Evolutionary conservation across 495 filamentous ascomycete genomes (phyloP), one percentile per base, ranked within the genome.

Genomic region (Lophiostoma macrostomum): DNA sequence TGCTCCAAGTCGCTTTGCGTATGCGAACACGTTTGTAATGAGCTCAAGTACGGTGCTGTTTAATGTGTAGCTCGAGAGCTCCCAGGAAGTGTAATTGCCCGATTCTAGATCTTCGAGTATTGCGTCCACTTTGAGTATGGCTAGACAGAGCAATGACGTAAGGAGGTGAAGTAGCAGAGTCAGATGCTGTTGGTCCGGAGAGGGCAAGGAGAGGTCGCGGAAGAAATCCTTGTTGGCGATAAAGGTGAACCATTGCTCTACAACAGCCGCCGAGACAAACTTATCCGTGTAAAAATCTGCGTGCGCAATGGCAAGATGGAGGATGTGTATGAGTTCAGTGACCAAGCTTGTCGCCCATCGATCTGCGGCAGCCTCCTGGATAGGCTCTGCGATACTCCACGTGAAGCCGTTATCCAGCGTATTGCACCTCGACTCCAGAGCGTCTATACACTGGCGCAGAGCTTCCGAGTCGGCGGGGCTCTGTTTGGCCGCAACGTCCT

Each of bases 241-340:
- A 14, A 52, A 56, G 37, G 20, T 39, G 37, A 60, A 60, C 60
- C 60, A 64, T 45, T 77, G 71, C 5, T 85, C 66, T 5, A 94
- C 61, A 12, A 82, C 68, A 11, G 74, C 70, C 2, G 80, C 73
- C 13, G 80, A 76, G n/a, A 83, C 78, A 16, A 81, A 73, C 3
- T 69, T 61, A 4, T 73, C 74, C 4, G 76, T 66, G 35, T 37
- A 31, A 4, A 57, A 42, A 30, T 87, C 83, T 37, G 91, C 63
- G 20, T 85, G 73, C 34, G 86, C 75, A 51, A 94, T 88, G 34
- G 90, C 66, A 10, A 89, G 70, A 28, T 89, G 80, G 73, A 94
- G 71, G 31, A 84, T 76, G 62, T 90, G 85, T 29, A 84, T 71
- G 16, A 84, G 75, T 64, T 91, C 86, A 25, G 83, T 76, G 29